phyloP scores from a whole-genome alignment of 2,329 filamentous ascomycete species.

The Aspergillus carbonarius region DNA sequence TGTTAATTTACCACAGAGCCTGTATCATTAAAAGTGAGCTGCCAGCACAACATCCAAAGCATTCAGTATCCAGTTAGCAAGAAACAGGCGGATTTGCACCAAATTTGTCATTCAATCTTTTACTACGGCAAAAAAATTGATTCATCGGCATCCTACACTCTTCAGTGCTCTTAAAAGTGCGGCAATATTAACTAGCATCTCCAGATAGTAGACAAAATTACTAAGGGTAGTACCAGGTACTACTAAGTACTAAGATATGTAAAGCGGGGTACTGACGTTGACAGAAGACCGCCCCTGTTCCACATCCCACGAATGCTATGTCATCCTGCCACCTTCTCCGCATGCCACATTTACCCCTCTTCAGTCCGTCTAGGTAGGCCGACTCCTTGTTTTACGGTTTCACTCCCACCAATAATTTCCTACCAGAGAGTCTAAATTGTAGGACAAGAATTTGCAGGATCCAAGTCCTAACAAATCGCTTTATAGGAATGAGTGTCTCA shows the following conservation, averaged over 20 bases:
- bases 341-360: not conserved
- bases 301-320: not conserved
- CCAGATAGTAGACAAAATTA: too few relatives aligned
- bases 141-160: too few relatives aligned
- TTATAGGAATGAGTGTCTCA: slow-evolving; percentile 15
- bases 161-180: too few relatives aligned
- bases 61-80: too few relatives aligned
- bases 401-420: not conserved
- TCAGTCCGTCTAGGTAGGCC: not conserved
- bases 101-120: too few relatives aligned
- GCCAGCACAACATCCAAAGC: too few relatives aligned
- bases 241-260: not conserved
- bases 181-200: too few relatives aligned
- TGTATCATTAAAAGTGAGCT: too few relatives aligned
- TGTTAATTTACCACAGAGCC: too few relatives aligned
- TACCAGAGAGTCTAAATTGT: not conserved
- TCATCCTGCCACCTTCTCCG: not conserved
- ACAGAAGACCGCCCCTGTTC: not conserved
- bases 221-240: not conserved
- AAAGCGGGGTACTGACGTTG: not conserved
- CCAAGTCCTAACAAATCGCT: not conserved
- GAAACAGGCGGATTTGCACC: too few relatives aligned
- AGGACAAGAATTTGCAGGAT: not conserved
- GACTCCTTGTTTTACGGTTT: not conserved
- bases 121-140: too few relatives aligned